phyloP scores from a whole-genome alignment of 371 early-diverging fungal genomes.

The Rhizopus arrhizus region DNA sequence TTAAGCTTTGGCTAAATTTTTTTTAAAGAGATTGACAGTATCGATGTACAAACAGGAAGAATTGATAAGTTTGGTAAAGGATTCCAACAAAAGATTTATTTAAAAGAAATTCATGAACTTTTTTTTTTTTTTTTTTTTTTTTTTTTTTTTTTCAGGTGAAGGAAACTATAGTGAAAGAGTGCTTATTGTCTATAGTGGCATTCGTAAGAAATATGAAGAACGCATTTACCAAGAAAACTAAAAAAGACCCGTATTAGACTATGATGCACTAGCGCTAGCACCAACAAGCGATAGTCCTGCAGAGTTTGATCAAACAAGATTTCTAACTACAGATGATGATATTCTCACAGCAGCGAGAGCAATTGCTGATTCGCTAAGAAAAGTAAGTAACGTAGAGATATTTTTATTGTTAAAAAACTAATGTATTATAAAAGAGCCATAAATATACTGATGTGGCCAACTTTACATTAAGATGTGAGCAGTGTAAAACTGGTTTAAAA shows the following conservation, averaged over 20 bases:
- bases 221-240: background rate
- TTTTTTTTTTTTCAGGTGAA: constrained; percentile 43
- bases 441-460: constrained; percentile 63
- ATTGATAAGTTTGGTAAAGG: constrained; percentile 58
- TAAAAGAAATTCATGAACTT: background rate
- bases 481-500: constrained; percentile 53
- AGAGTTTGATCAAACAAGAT: constrained; percentile 62
- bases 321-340: constrained; percentile 36
- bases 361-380: constrained; percentile 44
- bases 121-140: background rate
- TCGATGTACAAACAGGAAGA: constrained; percentile 62
- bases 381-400: constrained; percentile 31
- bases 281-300: constrained; percentile 45
- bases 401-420: background rate
- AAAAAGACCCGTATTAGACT: constrained; percentile 37
- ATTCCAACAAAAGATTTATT: background rate
- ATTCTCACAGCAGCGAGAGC: constrained; percentile 45
- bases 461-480: constrained; percentile 57
- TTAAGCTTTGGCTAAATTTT: background rate
- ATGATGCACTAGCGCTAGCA: constrained; percentile 60
- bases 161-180: constrained; percentile 51
- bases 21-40: constrained; percentile 57
- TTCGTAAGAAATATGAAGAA: constrained; percentile 48
- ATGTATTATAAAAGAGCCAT: constrained; percentile 40
- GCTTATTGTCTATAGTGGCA: constrained; percentile 62